Evolutionary conservation across 352 stramenopile species (phyloP).

Genomic region (Phytophthora foliorum): DNA sequence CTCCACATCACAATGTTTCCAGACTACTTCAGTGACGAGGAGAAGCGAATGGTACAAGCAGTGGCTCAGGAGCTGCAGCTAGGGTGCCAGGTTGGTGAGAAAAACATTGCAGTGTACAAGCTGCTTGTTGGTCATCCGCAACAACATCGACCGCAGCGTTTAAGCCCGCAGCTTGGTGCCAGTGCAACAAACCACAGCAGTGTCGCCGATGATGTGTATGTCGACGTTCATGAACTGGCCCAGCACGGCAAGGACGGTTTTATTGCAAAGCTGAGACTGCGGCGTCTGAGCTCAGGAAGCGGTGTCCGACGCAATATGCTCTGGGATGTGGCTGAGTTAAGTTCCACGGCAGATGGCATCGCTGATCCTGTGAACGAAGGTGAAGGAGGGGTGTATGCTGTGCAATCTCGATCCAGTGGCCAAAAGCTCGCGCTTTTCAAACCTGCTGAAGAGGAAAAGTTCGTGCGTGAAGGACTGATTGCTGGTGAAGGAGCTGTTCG

Average conservation of each 20-base stretch:
- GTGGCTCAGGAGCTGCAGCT: constrained; percentile 65
- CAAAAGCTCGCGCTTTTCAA: constrained; percentile 89
- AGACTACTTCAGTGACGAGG: constrained; percentile 66
- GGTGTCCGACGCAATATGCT: constrained; percentile 80
- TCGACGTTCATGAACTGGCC: constrained; percentile 74
- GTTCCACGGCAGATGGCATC: constrained; percentile 56
- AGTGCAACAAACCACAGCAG: constrained; percentile 10
- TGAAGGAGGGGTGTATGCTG: constrained; percentile 77
- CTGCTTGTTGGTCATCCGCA: constrained; percentile 33
- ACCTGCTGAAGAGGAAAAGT: constrained; percentile 80
- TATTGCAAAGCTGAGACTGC: constrained; percentile 65
- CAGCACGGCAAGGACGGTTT: constrained; percentile 83
- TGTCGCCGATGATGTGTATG: constrained; percentile 66
- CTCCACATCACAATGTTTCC: constrained; percentile 71
- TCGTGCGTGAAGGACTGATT: constrained; percentile 74
- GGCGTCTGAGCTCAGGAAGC: constrained; percentile 63
- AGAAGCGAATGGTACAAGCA: constrained; percentile 63
- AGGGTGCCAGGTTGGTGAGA: constrained; percentile 71
- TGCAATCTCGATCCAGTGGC: constrained; percentile 71
- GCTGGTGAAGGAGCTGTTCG: constrained; percentile 79
- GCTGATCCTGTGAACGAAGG: constrained; percentile 68
- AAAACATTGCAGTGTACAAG: constrained; percentile 72
- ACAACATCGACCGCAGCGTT: constrained; percentile 23
- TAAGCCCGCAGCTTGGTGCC: neutral
- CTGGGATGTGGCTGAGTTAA: constrained; percentile 77